A percentile compares a stretch with the other conserved stretches of the same genome.
phyloP scores from a whole-genome alignment of 2,329 filamentous ascomycete genomes.

The Neofusicoccum umdonicola region DNA sequence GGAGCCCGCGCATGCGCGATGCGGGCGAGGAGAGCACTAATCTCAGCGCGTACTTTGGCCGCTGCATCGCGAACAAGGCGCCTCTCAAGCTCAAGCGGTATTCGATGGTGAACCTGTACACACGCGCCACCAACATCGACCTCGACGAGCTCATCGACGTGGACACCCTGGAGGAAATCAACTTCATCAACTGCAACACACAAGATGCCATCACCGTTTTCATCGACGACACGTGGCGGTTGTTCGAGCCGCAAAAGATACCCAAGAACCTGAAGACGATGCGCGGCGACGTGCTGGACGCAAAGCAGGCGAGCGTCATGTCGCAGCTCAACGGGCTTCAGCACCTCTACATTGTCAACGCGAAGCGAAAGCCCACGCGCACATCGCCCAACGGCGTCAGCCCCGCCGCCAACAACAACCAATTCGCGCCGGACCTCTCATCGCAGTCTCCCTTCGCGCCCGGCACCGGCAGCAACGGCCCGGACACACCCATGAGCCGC shows the following conservation, averaged over 20 bases:
- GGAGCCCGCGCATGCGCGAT: conserved; percentile 61
- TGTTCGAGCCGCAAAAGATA: conserved; percentile 24
- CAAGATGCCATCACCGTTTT: conserved; percentile 49
- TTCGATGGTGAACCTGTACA: conserved; percentile 58
- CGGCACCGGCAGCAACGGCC: conserved; percentile 21
- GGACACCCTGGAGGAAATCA: conserved; percentile 46
- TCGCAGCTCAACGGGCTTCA: conserved; percentile 46
- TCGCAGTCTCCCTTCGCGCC: conserved; percentile 11
- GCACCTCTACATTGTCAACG: conserved; percentile 52
- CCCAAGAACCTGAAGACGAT: conserved; percentile 47
- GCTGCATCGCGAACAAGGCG: conserved; percentile 48
- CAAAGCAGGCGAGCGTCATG: conserved; percentile 45
- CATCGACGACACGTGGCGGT: conserved; percentile 56
- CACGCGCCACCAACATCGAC: conserved; percentile 50
- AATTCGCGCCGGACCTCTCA: conserved; percentile 25
- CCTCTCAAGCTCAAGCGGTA: conserved; percentile 50
- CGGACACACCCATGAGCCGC: conserved; percentile 5
- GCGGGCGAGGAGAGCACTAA: conserved; percentile 57
- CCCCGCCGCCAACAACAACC: conserved; percentile 25
- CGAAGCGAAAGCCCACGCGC: conserved; percentile 25
- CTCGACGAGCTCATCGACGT: conserved; percentile 47
- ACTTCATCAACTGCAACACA: conserved; percentile 47
- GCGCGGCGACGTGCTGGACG: conserved; percentile 49
- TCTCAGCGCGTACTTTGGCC: conserved; percentile 56
- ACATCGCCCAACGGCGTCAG: conserved; percentile 19